Conservation (phyloP, 495 filamentous ascomycete genomes). For the Annulohypoxylon stygium region DNA sequence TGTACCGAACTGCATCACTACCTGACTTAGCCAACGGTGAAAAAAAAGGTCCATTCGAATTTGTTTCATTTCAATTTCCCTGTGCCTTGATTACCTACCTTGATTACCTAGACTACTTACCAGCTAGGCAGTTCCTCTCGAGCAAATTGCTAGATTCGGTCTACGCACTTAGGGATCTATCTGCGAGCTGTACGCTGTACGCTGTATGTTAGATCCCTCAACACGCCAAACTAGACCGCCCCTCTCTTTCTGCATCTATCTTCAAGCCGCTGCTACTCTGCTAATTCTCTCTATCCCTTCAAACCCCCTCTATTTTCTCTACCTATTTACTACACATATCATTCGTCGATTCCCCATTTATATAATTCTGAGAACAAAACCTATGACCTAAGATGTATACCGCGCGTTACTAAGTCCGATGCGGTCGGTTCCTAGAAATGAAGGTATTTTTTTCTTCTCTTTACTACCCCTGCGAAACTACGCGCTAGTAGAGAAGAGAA, state of each 20-base stretch:
- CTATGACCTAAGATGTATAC: conserved; percentile 7
- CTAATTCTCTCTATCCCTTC: background rate
- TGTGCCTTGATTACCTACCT: background rate
- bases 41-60: conserved; percentile 7
- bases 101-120: background rate
- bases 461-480: background rate
- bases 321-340: background rate
- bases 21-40: conserved; percentile 38
- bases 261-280: no score
- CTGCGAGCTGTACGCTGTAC: conserved; percentile 4
- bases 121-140: background rate
- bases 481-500: background rate
- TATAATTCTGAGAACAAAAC: background rate
- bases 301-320: conserved; percentile 8
- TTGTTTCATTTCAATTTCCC: background rate
- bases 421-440: no score
- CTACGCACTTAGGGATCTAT: conserved; percentile 7
- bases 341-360: conserved; percentile 23
- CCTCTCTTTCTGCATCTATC: background rate
- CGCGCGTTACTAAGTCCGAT: background rate
- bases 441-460: conserved; percentile 3
- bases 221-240: conserved; percentile 26
- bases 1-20: conserved; percentile 44
- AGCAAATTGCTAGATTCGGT: conserved; percentile 19
- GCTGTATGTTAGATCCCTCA: conserved; percentile 30